Evolutionary conservation across 768 basidiomycete species (phyloP), one percentile per base, ranked within the genome.

Genomic region (Asterophora lycoperdoides): DNA sequence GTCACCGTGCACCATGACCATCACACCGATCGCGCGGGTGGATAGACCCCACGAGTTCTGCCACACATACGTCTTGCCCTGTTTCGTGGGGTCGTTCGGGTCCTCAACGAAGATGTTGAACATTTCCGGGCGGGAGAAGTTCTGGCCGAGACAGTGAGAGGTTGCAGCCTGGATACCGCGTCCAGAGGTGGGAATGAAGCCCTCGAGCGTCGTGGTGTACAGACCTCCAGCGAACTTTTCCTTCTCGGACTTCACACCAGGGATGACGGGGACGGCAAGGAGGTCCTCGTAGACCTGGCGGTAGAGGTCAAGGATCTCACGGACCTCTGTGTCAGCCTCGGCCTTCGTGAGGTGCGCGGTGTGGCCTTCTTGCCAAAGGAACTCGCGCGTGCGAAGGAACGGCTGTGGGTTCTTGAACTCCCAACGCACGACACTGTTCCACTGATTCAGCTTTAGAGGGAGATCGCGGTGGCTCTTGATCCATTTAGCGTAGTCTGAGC

Each of bases 351-450:
- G 77, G 68, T 87, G 83, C 3, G 96, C 95, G 8, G 96, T 98
- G 73, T 99, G 96, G 32, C 96, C 96, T 69, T 99, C 96, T 72
- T 99, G 96, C 96, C 96, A 99, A n/a, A 99, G 75, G 79, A 97
- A 99, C 72, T 99, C 96, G 64, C 96, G 90, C 2, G 96, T 98
- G 48, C 96, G 93, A 32, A 99, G 80, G 88, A 99, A 99, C 7
- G 96, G 96, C 67, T 99, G 94, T 49, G 95, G 95, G 67, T 94
- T 94, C 72, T 99, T 99, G 79, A 99, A 99, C 68, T 99, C 95
- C 96, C 96, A 99, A 49, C 96, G 86, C 28, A 99, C 96, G 58
- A 99, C 93, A 56, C 85, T 93, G 73, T 99, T 99, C 96, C 96
- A 99, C 67, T 97, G 89, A 71, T 98, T 99, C 40, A 98, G 78